Conservation (phyloP, 257 asterid genomes). For the Salvia miltiorrhiza region DNA sequence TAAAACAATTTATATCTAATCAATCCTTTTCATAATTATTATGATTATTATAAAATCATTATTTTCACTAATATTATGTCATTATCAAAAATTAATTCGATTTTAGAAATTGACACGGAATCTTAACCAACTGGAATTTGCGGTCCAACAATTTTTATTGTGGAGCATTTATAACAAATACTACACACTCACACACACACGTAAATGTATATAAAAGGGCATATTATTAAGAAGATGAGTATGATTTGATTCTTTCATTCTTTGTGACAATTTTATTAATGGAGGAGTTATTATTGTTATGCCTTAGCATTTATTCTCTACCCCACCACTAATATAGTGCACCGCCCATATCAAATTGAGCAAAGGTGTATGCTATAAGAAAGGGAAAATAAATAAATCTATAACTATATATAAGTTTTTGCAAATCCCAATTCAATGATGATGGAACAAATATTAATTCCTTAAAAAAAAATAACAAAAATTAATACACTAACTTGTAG, state of each 20-base stretch:
- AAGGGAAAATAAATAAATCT: too few relatives aligned
- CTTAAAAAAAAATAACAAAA: too few relatives aligned
- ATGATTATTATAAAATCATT: too few relatives aligned
- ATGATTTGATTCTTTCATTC: constrained; percentile 7
- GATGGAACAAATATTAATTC: too few relatives aligned
- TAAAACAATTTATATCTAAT: too few relatives aligned
- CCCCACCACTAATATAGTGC: constrained; percentile 24
- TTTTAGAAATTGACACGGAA: constrained; percentile 1
- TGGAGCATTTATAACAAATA: neutral
- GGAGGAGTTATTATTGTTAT: neutral
- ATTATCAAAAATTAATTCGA: too few relatives aligned
- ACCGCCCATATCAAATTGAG: constrained; percentile 12
- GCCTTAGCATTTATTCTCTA: constrained; percentile 22
- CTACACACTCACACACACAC: neutral
- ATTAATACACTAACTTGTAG: too few relatives aligned
- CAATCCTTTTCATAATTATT: too few relatives aligned
- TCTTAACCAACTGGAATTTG: neutral
- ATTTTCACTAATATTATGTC: too few relatives aligned
- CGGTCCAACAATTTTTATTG: neutral
- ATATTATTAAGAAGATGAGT: neutral
- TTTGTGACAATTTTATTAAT: neutral
- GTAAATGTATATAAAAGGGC: neutral
- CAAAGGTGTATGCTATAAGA: neutral
- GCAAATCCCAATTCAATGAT: too few relatives aligned
- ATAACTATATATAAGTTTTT: too few relatives aligned